Evolutionary conservation across 73 alveolate species (phyloP).

Genomic region (Paramecium tetraurelia): DNA sequence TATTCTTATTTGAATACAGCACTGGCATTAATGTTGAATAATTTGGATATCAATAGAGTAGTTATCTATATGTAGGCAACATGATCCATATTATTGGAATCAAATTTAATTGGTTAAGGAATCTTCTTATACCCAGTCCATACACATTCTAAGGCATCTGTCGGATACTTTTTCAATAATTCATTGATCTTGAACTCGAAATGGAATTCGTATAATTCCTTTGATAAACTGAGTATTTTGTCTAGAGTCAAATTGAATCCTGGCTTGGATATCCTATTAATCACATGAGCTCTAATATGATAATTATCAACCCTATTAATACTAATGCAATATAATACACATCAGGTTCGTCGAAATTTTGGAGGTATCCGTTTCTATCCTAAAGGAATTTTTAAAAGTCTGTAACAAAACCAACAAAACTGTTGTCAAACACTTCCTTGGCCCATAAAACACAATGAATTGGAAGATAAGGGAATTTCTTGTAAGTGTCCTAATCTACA

Average conservation of each 20-base stretch:
- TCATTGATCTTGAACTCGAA: not conserved
- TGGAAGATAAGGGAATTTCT: constrained; percentile 37
- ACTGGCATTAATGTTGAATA: not conserved
- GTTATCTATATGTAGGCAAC: not conserved
- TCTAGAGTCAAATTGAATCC: constrained; percentile 32
- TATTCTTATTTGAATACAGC: constrained; percentile 16
- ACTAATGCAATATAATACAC: not conserved
- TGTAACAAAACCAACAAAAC: constrained; percentile 20
- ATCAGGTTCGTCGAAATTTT: not conserved
- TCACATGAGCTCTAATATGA: not conserved
- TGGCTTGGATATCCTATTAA: constrained; percentile 9
- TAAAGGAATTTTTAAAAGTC: not conserved
- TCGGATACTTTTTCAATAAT: not conserved
- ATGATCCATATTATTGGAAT: not conserved
- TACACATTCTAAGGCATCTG: constrained; percentile 13
- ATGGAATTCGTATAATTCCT: constrained; percentile 36
- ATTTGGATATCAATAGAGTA: not conserved
- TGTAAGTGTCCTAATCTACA: constrained; percentile 22
- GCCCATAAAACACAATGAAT: constrained; percentile 48
- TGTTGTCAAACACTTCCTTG: constrained; percentile 8
- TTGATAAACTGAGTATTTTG: constrained; percentile 6
- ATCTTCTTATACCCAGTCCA: constrained; percentile 32
- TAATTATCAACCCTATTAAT: not conserved
- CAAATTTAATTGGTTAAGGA: not conserved
- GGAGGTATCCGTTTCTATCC: not conserved